These are phyloP conservation scores for Petunia hybrid DNA, from an alignment of 305 asterid species.

Conservation along the genomic window DNA sequence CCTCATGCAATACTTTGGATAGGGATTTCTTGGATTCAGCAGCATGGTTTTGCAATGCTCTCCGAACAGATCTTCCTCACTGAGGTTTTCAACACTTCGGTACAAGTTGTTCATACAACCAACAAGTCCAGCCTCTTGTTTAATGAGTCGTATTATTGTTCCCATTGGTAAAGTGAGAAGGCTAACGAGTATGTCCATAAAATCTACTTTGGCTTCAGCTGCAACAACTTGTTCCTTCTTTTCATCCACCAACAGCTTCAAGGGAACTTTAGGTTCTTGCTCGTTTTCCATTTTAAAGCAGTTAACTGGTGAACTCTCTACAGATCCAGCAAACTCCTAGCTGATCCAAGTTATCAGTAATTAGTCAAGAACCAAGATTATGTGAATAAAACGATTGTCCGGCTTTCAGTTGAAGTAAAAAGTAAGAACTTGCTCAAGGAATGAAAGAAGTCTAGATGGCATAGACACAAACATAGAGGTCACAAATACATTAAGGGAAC, in stretches of 20 bases:
- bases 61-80: background rate
- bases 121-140: background rate
- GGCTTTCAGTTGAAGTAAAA: too few species aligned
- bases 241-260: background rate
- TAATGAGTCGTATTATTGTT: background rate
- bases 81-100: too few species aligned
- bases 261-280: background rate
- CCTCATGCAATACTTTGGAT: too few species aligned
- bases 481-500: too few species aligned
- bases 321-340: too few species aligned
- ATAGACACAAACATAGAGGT: too few species aligned
- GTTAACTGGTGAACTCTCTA: too few species aligned
- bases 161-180: background rate
- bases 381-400: too few species aligned
- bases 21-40: background rate
- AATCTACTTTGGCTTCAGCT: conserved; percentile 31
- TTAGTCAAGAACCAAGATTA: too few species aligned
- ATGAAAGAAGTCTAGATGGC: too few species aligned
- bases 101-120: background rate
- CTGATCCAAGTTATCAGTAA: too few species aligned
- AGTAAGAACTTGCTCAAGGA: too few species aligned
- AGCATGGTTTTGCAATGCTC: background rate
- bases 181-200: conserved; percentile 21
- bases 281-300: background rate
- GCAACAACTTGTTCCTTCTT: background rate